Base-by-base conservation (phyloP, 2,329 filamentous ascomycete species). In the Clonostachys sp. region DNA sequence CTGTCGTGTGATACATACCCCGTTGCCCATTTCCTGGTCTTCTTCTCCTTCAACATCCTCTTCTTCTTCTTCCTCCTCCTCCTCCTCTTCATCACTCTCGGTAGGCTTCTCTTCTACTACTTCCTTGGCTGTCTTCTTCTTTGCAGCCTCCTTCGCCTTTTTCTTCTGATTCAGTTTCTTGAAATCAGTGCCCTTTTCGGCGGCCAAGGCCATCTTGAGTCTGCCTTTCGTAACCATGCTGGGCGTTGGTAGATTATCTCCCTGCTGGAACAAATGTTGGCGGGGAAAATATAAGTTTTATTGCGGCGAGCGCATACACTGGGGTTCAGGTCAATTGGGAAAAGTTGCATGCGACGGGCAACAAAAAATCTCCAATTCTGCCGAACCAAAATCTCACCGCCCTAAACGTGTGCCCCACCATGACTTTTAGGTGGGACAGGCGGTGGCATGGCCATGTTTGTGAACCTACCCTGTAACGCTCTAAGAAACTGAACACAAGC, bases 171-270 rank as follows among this genome's bases (percentile, higher is more conserved):
- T 78, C 40, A 74, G 55, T 55, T 78, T 78, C 53, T 74, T 67
- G 43, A 75, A 75, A 50, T 82, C 77, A 13, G 65, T 61, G 41
- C 75, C 73, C 60, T 81, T 80, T 44, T 83, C 74, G 39, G 74
- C 74, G 42, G 71, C 72, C 14, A 83, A 64, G 10, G 78, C 78
- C 61, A 75, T 63, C 62, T 75, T 77, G 46, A 82, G 65, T 54
- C 74, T 78, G 59, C 71, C 70, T 60, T 69, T 72, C 20, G 62
- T 65, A 44, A 68, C 70, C 70, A 73, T 73, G 33, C 40, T 52
- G 41, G n/a, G 17, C 41, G 45, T 51, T 14, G 30, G 17, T 35
- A 10, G 4, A 30, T 30, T 30, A 30, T 30, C 4, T 30, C n/a
- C n/a, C 17, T n/a, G 17, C 10, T 40, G 38, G 12, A 18, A 14